Conservation (phyloP, 352 stramenopile species). For the Pythium volutum region DNA sequence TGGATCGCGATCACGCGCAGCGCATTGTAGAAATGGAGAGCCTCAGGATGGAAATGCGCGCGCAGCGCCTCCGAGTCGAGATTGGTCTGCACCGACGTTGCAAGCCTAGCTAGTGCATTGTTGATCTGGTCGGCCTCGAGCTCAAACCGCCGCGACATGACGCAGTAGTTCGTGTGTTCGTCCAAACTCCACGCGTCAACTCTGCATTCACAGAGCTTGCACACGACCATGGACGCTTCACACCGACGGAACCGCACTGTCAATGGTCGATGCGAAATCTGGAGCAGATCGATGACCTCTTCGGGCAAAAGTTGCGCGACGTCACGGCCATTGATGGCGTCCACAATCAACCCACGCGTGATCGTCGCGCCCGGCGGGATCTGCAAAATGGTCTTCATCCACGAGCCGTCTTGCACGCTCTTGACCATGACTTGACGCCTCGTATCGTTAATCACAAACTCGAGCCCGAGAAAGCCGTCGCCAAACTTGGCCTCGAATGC, state of each 20-base stretch:
- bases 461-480: constrained; percentile 64
- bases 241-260: constrained; percentile 55
- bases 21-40: constrained; percentile 71
- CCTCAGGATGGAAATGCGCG: constrained; percentile 44
- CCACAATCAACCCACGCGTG: constrained; percentile 52
- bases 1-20: constrained; percentile 66
- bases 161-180: constrained; percentile 78
- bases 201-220: constrained; percentile 78
- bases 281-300: constrained; percentile 63
- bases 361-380: constrained; percentile 42
- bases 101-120: constrained; percentile 49
- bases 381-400: constrained; percentile 35
- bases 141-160: constrained; percentile 74
- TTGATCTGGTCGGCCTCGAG: constrained; percentile 81
- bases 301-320: constrained; percentile 33
- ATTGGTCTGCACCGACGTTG: constrained; percentile 53
- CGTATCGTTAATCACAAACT: constrained; percentile 58
- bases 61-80: constrained; percentile 39
- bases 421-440: constrained; percentile 63
- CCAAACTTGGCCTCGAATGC: constrained; percentile 73
- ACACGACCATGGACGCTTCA: constrained; percentile 51
- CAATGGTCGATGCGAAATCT: constrained; percentile 59
- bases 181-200: constrained; percentile 63
- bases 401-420: constrained; percentile 39
- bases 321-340: constrained; percentile 56